Conservation (phyloP, 164 flowering plant genomes). For the grape (Vitis vinifera) region DNA sequence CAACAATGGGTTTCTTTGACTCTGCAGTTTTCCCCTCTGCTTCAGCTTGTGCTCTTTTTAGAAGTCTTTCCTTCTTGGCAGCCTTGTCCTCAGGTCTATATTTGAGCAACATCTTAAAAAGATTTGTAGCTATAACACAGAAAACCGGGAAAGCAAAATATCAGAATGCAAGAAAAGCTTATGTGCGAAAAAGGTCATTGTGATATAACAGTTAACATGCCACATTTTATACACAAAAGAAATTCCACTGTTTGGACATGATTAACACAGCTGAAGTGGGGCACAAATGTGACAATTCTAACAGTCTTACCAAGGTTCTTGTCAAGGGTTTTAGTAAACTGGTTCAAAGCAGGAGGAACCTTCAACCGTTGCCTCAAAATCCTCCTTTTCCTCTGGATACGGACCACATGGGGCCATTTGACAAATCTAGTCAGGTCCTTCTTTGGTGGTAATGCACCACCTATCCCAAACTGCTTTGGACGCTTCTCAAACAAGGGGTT, state of each 20-base stretch:
- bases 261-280: too few relatives aligned
- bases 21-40: conserved; percentile 69
- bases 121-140: conserved; percentile 30
- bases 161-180: too few relatives aligned
- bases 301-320: conserved; percentile 34
- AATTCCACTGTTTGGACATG: too few relatives aligned
- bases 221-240: not conserved
- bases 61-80: conserved; percentile 54
- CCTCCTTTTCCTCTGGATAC: conserved; percentile 39
- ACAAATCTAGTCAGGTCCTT: conserved; percentile 43
- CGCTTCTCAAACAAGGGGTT: conserved; percentile 76
- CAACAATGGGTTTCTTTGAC: conserved; percentile 73
- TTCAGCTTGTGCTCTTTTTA: conserved; percentile 71
- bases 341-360: conserved; percentile 51
- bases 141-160: not conserved
- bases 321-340: conserved; percentile 49
- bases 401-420: conserved; percentile 40
- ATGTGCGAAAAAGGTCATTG: too few relatives aligned
- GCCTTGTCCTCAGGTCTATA: conserved; percentile 54
- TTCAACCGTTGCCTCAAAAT: conserved; percentile 48
- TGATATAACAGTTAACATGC: too few relatives aligned
- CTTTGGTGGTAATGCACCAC: conserved; percentile 57
- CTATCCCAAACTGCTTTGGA: conserved; percentile 73
- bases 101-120: conserved; percentile 56
- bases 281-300: too few relatives aligned